Base-by-base conservation (phyloP, 805 yeast species). In the Candida silvatica region DNA sequence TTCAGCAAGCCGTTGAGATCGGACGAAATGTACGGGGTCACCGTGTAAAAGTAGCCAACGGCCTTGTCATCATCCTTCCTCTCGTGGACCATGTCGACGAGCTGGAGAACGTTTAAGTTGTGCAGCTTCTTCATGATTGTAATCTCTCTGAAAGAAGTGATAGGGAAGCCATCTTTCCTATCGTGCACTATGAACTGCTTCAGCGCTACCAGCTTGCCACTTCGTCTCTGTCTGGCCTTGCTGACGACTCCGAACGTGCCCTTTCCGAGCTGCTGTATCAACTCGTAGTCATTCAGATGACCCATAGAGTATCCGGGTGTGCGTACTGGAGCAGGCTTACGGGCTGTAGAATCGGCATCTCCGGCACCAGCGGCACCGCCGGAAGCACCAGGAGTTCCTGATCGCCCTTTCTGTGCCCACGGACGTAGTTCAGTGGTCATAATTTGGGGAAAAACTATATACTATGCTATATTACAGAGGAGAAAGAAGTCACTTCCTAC, bases 141-240 rank as follows among this genome's bases (percentile, higher is more conserved):
- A 39, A 90, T 87, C 52, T 92, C 99, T 42, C 99, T 70, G 58
- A 88, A 74, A 2, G 97, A 96, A 0, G 98, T 92, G 19, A 92
- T 78, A 2, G 98, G 97, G 52, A 90, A 87, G 24, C 84, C 81
- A 47, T 82, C 88, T 44, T 77, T 78, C 29, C 77, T 80, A 34
- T 79, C 75, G 50, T 78, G 87, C 42, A 83, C 69, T n/a, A 87
- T 62, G 32, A 92, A 72, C 52, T 80, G 83, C 58, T 92, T 92
- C 46, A 94, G 65, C 1, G 99, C 99, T 15, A 90, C 97, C 12
- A 76, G 48, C 29, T 70, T 63, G 4, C 71, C 66, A 1, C 78
- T 59, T n/a, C 68, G 56, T 24, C 61, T 63, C 26, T 72, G 66
- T 32, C 66, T 59, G 4, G 95, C 97, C 49, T 81, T 83, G 48